Conservation (phyloP, 805 yeast species). For the Spathaspora boniae region DNA sequence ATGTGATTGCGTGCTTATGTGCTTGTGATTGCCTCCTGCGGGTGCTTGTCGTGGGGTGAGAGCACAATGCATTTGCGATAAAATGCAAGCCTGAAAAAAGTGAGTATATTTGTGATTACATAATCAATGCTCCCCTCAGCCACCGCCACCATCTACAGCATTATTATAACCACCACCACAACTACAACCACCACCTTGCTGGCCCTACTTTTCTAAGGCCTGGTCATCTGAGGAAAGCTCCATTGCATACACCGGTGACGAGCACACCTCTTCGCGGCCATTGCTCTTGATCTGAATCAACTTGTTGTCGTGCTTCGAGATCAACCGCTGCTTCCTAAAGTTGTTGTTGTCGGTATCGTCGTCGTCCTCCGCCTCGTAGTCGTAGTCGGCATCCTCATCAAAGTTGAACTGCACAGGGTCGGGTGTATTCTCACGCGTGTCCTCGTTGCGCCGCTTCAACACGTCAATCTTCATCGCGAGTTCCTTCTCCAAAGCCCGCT, state of each 20-base stretch:
- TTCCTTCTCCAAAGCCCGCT: conserved; percentile 8
- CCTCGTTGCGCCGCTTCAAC: conserved; percentile 1
- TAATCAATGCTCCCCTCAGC: too few relatives aligned
- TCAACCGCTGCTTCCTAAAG: conserved; percentile 22
- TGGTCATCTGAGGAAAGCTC: not conserved
- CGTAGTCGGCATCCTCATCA: conserved; percentile 3
- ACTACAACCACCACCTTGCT: too few relatives aligned
- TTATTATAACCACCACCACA: too few relatives aligned
- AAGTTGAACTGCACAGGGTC: conserved; percentile 5
- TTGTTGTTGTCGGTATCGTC: conserved; percentile 14
- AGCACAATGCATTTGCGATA: too few relatives aligned
- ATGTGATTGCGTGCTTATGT: too few relatives aligned
- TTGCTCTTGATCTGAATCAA: conserved; percentile 21
- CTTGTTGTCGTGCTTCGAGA: conserved; percentile 21
- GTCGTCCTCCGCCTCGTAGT: conserved; percentile 6
- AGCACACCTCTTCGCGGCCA: conserved; percentile 19
- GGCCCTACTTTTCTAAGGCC: too few relatives aligned
- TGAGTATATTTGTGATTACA: too few relatives aligned
- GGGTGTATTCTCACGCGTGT: too few relatives aligned
- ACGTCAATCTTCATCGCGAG: conserved; percentile 1
- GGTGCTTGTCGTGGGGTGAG: too few relatives aligned
- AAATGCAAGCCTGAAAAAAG: too few relatives aligned
- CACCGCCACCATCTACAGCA: too few relatives aligned
- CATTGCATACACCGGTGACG: conserved; percentile 15
- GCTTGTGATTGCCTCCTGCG: too few relatives aligned